Percentiles rank a stretch among this genome's conserved stretches.
Evolutionary conservation across 768 basidiomycete species (phyloP).

Genomic region (Tremella fuciformis): DNA sequence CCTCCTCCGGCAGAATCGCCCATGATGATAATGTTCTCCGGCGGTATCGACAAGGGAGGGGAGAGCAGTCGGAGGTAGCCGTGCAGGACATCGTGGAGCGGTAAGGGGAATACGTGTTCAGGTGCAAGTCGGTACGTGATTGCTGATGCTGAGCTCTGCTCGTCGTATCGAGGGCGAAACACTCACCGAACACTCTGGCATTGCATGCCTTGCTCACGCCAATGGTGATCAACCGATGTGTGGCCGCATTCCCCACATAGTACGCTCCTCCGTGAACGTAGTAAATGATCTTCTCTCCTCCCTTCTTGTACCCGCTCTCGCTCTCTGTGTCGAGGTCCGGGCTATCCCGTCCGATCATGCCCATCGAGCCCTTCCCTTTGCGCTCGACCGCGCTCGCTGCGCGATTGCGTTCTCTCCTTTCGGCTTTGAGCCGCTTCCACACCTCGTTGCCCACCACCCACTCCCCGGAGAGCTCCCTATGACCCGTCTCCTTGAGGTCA

Average conservation of each 20-base stretch:
- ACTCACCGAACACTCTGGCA: conserved; percentile 77
- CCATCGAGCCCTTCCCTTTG: neutral
- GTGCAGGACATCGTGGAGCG: conserved; percentile 76
- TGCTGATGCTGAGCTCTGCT: conserved; percentile 55
- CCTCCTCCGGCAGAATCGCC: conserved; percentile 96
- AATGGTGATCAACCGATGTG: conserved; percentile 84
- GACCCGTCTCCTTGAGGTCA: conserved; percentile 71
- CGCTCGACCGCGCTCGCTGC: neutral
- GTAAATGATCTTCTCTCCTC: conserved; percentile 71
- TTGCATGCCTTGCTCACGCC: conserved; percentile 83
- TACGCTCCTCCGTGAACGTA: conserved; percentile 96
- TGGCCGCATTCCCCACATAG: conserved; percentile 84
- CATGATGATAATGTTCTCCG: conserved; percentile 71
- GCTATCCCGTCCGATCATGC: conserved; percentile 3
- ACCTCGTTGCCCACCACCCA: conserved; percentile 94
- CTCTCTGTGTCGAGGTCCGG: conserved; percentile 22
- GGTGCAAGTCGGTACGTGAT: conserved; percentile 95
- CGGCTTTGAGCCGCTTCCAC: conserved; percentile 80
- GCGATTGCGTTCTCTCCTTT: conserved; percentile 44
- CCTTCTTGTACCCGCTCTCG: conserved; percentile 16
- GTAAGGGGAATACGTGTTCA: conserved; percentile 89
- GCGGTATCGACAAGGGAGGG: conserved; percentile 76
- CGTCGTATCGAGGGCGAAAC: neutral
- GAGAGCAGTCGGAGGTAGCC: conserved; percentile 83
- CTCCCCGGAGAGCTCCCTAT: conserved; percentile 81